These are phyloP conservation scores for Gossypium arboreum DNA, from an alignment of 345 rosid genomes.

Conservation along the genomic window DNA sequence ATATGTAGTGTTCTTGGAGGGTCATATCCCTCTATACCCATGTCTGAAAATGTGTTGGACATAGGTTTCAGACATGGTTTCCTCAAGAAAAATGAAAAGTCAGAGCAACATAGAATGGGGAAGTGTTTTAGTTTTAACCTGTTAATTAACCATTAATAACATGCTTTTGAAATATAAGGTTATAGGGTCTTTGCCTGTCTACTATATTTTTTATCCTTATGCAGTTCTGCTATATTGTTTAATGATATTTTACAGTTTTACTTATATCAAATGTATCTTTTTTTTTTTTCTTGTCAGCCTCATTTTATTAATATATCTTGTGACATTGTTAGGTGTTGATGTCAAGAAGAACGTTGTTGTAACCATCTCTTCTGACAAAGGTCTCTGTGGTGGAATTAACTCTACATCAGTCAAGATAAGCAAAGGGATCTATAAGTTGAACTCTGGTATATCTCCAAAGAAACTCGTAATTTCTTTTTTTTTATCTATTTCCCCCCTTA, in stretches of 20 bases:
- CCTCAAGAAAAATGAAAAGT: neutral
- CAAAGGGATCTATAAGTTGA: conserved; percentile 65
- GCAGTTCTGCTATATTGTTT: neutral
- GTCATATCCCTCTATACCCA: neutral
- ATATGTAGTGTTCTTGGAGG: neutral
- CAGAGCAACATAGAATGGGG: neutral
- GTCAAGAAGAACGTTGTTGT: conserved; percentile 93
- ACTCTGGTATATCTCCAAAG: conserved; percentile 49
- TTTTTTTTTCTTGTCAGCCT: conserved; percentile 9
- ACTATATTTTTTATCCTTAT: neutral
- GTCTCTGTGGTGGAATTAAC: conserved; percentile 99
- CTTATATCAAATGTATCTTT: neutral
- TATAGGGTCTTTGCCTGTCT: neutral
- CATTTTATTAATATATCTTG: neutral
- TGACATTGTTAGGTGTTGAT: conserved; percentile 57
- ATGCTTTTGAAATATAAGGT: neutral
- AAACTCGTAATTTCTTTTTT: neutral
- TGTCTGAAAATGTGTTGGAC: neutral
- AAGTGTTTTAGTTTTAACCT: conserved; percentile 5
- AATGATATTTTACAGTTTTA: neutral
- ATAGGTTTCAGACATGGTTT: no score
- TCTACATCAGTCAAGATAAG: conserved; percentile 81
- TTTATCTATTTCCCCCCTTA: neutral
- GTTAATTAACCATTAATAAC: neutral
- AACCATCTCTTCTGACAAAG: conserved; percentile 92